Evolutionary conservation across 2,329 filamentous ascomycete genomes (phyloP), one percentile per base, ranked within the genome.

Genomic region (Neofusicoccum umdonicola): DNA sequence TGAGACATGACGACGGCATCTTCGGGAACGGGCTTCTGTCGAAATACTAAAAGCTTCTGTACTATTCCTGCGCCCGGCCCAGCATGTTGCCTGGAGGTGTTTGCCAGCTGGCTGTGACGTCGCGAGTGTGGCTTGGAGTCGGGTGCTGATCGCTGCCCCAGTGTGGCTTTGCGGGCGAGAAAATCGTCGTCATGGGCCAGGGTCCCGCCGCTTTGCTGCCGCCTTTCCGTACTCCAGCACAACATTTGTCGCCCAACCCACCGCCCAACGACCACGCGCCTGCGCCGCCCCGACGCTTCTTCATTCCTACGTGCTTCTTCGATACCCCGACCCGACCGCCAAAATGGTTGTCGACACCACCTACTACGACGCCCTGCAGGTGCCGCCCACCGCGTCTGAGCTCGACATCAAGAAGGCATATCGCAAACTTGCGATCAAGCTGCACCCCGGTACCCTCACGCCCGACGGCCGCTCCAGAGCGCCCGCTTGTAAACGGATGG

Each of bases 331-430:
- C 51, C 45, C 62, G 42, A 45, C 61, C 74, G 82, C 73, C 42
- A 60, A 15, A 15, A 96, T 96, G 92, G 92, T 95, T 72, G 90
- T 90, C 72, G 92, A 96, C 78, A 96, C 92, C 65, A 82, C 87
- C 71, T 96, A 96, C 80, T 96, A 96, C 80, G 93, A 97, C 79
- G 88, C 87, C 71, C 84, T 97, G 44, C 91, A 90, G 74, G 93
- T 97, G 73, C 83, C 89, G 80, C 89, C 92, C 69, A 92, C 90
- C 64, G 94, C 93, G 35, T 90, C 91, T 44, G 91, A 94, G 77
- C 86, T 97, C 58, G 93, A 97, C 77, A 97, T 97, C 80, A 97
- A 97, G 80, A 97, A 97, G 82, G 93, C 93, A 34, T 97, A 97
- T 80, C 88, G 93, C 76, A 97, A 80, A 71, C 86, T 95, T 70